Conservation (phyloP, 2,329 filamentous ascomycete species). For the Phoma sp. region DNA sequence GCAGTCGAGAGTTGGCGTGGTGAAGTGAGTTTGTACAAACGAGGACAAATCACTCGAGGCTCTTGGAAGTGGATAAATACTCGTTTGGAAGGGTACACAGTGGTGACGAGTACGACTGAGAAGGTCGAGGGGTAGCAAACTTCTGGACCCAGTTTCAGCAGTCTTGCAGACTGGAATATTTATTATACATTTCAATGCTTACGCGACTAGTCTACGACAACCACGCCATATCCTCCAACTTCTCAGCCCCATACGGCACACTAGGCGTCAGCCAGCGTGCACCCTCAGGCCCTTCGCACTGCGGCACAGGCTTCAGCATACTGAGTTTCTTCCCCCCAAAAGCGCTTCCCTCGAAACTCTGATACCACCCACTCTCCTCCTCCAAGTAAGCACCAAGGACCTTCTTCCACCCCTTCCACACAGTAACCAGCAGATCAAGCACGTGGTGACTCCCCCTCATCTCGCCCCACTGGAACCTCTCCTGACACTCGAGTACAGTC, state of each 20-base stretch:
- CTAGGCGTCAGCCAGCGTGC: slow-evolving; percentile 18
- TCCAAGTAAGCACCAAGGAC: slow-evolving; percentile 25
- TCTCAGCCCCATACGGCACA: slow-evolving; percentile 23
- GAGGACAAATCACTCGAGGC: too few relatives aligned
- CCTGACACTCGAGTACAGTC: slow-evolving; percentile 31
- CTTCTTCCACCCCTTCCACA: slow-evolving; percentile 36
- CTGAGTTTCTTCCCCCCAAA: slow-evolving; percentile 32
- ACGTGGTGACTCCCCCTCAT: slow-evolving; percentile 41
- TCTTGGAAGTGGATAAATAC: too few relatives aligned
- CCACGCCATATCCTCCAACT: slow-evolving; percentile 13
- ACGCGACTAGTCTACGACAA: not conserved
- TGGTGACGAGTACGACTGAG: too few relatives aligned
- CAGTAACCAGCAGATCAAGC: slow-evolving; percentile 36
- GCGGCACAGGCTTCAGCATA: slow-evolving; percentile 34
- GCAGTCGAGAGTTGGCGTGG: too few relatives aligned
- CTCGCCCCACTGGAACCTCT: slow-evolving; percentile 32
- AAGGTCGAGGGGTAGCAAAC: too few relatives aligned
- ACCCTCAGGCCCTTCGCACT: slow-evolving; percentile 18
- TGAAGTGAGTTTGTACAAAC: too few relatives aligned
- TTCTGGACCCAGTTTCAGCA: not conserved
- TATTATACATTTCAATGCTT: not conserved
- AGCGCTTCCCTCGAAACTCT: slow-evolving; percentile 27
- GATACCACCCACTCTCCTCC: slow-evolving; percentile 30
- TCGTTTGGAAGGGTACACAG: too few relatives aligned
- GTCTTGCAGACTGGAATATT: not conserved